Evolutionary conservation across 2,329 filamentous ascomycete species (phyloP).

Genomic region (Colletotrichum lentis): DNA sequence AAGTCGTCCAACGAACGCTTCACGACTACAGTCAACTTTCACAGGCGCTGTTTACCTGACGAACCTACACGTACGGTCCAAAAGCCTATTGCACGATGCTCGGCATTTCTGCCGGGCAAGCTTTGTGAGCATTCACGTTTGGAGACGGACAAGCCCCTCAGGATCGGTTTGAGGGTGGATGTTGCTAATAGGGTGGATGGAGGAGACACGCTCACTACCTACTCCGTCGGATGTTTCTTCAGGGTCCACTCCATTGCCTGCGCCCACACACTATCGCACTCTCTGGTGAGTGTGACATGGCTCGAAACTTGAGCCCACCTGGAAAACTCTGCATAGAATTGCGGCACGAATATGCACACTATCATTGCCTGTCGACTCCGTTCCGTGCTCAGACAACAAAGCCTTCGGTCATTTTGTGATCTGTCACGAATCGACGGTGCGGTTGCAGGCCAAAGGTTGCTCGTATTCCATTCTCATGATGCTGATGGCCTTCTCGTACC

Average conservation of each 20-base stretch:
- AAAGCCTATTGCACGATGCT: constrained; percentile 4
- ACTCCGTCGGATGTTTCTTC: constrained; percentile 34
- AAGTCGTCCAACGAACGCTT: background rate
- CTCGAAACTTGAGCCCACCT: constrained; percentile 36
- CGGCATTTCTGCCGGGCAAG: constrained; percentile 1
- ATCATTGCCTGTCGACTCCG: constrained; percentile 20
- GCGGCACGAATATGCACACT: constrained; percentile 34
- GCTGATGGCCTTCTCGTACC: constrained; percentile 23
- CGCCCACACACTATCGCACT: constrained; percentile 21
- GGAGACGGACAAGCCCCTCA: constrained; percentile 14
- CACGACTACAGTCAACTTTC: background rate
- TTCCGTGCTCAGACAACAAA: constrained; percentile 20
- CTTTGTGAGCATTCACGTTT: constrained; percentile 24
- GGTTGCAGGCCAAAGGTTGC: constrained; percentile 19
- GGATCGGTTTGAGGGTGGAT: constrained; percentile 10
- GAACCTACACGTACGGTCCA: background rate
- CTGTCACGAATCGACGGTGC: constrained; percentile 26
- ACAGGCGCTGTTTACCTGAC: background rate
- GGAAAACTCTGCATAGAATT: constrained; percentile 37
- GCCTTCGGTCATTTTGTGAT: constrained; percentile 32
- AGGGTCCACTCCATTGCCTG: constrained; percentile 31
- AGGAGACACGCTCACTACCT: constrained; percentile 32
- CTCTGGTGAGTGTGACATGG: constrained; percentile 6
- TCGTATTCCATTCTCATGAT: constrained; percentile 14
- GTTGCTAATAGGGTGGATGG: constrained; percentile 17